phyloP scores from a whole-genome alignment of 2,329 filamentous ascomycete genomes.

The Cladobotryum protrusum region DNA sequence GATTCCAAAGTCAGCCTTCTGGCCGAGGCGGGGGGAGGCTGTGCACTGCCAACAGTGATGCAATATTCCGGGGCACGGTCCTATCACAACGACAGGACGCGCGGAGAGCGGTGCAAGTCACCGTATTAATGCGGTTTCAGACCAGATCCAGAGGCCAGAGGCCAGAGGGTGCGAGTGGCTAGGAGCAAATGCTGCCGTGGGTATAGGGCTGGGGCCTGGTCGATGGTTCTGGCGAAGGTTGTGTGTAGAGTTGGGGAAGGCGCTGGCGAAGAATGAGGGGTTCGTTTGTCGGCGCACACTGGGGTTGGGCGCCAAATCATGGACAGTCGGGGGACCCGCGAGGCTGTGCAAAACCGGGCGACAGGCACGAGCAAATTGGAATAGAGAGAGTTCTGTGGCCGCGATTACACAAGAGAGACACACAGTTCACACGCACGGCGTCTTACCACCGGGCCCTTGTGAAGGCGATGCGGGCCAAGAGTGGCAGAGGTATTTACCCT shows the following conservation, averaged over 20 bases:
- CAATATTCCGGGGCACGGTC: slow-evolving; percentile 15
- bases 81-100: slow-evolving; percentile 13
- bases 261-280: slow-evolving; percentile 4
- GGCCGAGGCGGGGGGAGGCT: slow-evolving; percentile 35
- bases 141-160: slow-evolving; percentile 8
- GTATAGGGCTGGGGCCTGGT: slow-evolving; percentile 11
- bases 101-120: slow-evolving; percentile 9
- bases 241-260: slow-evolving; percentile 2
- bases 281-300: slow-evolving; percentile 11
- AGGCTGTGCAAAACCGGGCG: slow-evolving; percentile 11
- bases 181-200: slow-evolving; percentile 8
- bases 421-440: slow-evolving; percentile 2
- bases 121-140: slow-evolving; percentile 10
- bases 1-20: slow-evolving; percentile 40
- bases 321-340: slow-evolving; percentile 7
- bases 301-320: slow-evolving; percentile 13
- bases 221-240: background rate
- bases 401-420: slow-evolving; percentile 3
- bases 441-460: background rate
- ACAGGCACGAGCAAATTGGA: slow-evolving; percentile 6
- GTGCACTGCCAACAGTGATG: slow-evolving; percentile 19
- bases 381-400: slow-evolving; percentile 9
- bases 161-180: slow-evolving; percentile 6
- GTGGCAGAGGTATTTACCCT: too few species aligned
- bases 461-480: too few species aligned